phyloP scores from a whole-genome alignment of 148 eudicot genomes.

The Camellia japonica region DNA sequence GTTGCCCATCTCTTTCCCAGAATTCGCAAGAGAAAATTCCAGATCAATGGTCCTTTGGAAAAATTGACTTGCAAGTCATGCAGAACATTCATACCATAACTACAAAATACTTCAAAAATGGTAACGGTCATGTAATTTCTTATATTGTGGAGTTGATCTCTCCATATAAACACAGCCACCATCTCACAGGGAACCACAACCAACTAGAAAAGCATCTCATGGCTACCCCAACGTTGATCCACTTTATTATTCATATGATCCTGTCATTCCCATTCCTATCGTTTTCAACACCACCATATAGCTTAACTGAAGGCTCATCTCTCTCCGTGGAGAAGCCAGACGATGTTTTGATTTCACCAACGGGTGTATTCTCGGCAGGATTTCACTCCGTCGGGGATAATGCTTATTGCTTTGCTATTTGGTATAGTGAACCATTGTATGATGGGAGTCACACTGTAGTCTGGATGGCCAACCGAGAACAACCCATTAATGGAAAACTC shows the following conservation, averaged over 20 bases:
- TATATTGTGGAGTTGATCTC: too few species aligned
- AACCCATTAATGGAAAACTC: conserved; percentile 39
- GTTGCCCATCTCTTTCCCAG: too few species aligned
- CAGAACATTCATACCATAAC: too few species aligned
- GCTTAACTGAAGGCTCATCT: conserved; percentile 25
- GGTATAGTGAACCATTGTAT: conserved; percentile 20
- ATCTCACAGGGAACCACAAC: too few species aligned
- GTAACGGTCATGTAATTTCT: too few species aligned
- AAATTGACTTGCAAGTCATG: too few species aligned
- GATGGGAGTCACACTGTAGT: conserved; percentile 19
- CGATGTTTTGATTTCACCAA: conserved; percentile 30
- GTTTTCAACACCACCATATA: neutral
- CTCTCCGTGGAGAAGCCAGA: conserved; percentile 22
- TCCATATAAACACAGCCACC: too few species aligned
- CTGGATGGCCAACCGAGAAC: conserved; percentile 57
- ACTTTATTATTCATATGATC: neutral
- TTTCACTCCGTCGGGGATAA: conserved; percentile 34
- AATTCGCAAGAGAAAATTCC: too few species aligned
- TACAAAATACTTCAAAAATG: too few species aligned
- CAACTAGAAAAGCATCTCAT: too few species aligned
- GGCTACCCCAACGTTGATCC: neutral
- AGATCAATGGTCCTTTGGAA: too few species aligned
- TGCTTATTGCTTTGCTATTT: conserved; percentile 37
- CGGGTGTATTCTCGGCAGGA: conserved; percentile 31
- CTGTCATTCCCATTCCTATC: neutral